Percentiles rank a stretch among this genome's conserved stretches.
Evolutionary conservation across 352 stramenopile genomes (phyloP).

Genomic region (Phytophthora idaei): DNA sequence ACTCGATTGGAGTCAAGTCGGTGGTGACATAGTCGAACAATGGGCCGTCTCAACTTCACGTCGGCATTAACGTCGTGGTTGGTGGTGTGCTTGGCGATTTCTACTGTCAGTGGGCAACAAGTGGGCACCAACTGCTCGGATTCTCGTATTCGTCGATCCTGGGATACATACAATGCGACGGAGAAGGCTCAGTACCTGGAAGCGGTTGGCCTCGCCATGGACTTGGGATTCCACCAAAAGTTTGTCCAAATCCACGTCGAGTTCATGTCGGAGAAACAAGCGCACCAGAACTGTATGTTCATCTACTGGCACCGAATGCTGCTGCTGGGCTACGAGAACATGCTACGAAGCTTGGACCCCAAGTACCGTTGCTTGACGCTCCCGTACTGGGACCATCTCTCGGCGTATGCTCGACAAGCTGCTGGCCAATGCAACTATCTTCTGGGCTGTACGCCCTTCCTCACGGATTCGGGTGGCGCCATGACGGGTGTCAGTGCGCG

Average conservation of each 20-base stretch:
- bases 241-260: constrained; percentile 73
- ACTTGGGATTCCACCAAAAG: constrained; percentile 42
- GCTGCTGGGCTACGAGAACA: constrained; percentile 74
- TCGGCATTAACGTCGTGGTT: constrained; percentile 3
- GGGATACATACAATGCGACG: constrained; percentile 35
- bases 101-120: constrained; percentile 14
- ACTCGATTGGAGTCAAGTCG: constrained; percentile 1
- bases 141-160: constrained; percentile 55
- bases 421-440: constrained; percentile 40
- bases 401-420: constrained; percentile 24
- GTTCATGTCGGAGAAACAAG: constrained; percentile 44
- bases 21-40: not conserved
- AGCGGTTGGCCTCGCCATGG: constrained; percentile 48
- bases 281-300: constrained; percentile 69
- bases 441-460: constrained; percentile 43
- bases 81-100: constrained; percentile 2
- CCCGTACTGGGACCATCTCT: constrained; percentile 65
- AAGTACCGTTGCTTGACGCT: constrained; percentile 64
- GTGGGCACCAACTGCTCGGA: constrained; percentile 39
- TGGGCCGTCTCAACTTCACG: constrained; percentile 2
- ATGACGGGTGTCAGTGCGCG: constrained; percentile 13
- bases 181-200: constrained; percentile 53
- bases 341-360: constrained; percentile 53
- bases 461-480: constrained; percentile 42
- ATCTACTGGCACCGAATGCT: constrained; percentile 77